phyloP scores from a whole-genome alignment of 129 eudicot species.

The Flaveria linearis region DNA sequence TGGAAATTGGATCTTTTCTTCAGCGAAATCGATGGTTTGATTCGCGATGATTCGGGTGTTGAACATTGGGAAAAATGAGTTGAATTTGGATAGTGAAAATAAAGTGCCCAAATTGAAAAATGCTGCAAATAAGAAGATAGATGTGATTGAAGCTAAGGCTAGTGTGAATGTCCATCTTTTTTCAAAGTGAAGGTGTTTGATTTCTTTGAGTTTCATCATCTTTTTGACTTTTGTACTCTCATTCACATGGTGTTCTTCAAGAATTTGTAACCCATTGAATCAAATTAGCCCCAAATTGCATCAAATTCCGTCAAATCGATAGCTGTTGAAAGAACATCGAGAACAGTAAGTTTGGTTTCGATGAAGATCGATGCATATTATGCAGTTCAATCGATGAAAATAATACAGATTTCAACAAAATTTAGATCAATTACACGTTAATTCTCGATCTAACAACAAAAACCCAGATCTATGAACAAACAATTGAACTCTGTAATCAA shows the following conservation, averaged over 20 bases:
- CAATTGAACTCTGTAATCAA: too few relatives aligned
- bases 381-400: background rate
- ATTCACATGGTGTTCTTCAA: slow-evolving; percentile 23
- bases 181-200: slow-evolving; percentile 54
- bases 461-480: background rate
- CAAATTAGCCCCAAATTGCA: background rate
- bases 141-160: slow-evolving; percentile 51
- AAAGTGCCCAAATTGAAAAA: slow-evolving; percentile 62
- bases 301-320: too few relatives aligned
- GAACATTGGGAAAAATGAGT: slow-evolving; percentile 52
- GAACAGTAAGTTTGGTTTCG: slow-evolving; percentile 19
- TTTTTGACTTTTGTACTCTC: slow-evolving; percentile 13
- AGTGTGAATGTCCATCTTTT: slow-evolving; percentile 80
- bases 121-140: slow-evolving; percentile 64
- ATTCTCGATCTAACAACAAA: background rate
- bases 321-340: slow-evolving; percentile 12
- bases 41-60: slow-evolving; percentile 37
- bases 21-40: slow-evolving; percentile 44
- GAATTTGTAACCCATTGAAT: slow-evolving; percentile 1
- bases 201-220: slow-evolving; percentile 41
- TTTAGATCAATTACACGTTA: slow-evolving; percentile 11
- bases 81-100: slow-evolving; percentile 53
- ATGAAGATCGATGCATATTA: background rate
- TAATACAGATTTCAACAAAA: slow-evolving; percentile 3
- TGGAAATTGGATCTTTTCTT: slow-evolving; percentile 37